phyloP scores from a whole-genome alignment of 2,329 filamentous ascomycete genomes.

The Colletotrichum destructivum region DNA sequence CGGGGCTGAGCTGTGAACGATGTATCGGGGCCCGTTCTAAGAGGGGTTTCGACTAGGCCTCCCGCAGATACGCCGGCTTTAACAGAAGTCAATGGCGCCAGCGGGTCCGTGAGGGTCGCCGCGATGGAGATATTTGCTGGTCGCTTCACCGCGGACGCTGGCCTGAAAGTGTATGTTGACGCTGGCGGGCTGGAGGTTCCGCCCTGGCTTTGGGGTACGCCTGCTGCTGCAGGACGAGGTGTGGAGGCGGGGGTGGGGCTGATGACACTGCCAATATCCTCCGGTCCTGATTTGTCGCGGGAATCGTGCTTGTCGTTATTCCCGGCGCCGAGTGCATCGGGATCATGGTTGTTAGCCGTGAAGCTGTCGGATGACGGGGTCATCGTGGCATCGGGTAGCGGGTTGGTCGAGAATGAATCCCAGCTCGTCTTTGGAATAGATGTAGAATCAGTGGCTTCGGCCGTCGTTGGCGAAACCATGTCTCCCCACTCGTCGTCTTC shows the following conservation, averaged over 20 bases:
- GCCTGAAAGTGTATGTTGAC: constrained; percentile 18
- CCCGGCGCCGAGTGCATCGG: constrained; percentile 27
- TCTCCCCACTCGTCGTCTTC: constrained; percentile 74
- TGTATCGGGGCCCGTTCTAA: constrained; percentile 18
- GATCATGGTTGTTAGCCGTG: background rate
- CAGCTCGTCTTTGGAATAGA: constrained; percentile 38
- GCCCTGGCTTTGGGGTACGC: constrained; percentile 27
- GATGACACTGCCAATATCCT: constrained; percentile 35
- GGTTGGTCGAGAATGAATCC: constrained; percentile 39
- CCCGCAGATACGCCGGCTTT: constrained; percentile 24
- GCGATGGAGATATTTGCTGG: constrained; percentile 29
- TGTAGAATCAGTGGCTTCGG: constrained; percentile 25
- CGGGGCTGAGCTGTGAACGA: constrained; percentile 13
- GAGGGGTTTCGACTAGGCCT: constrained; percentile 20
- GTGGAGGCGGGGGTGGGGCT: constrained; percentile 38
- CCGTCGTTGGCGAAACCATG: constrained; percentile 65
- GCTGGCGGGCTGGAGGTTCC: constrained; percentile 15
- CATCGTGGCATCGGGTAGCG: constrained; percentile 24
- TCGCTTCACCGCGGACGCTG: constrained; percentile 30
- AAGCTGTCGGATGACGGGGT: background rate
- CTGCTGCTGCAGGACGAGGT: constrained; percentile 7
- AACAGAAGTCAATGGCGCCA: constrained; percentile 21
- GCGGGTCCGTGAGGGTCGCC: constrained; percentile 18
- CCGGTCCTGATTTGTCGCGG: constrained; percentile 33
- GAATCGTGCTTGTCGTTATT: constrained; percentile 21